Conservation (phyloP, 768 basidiomycete genomes). For the Hydnomerulius pinastri region DNA sequence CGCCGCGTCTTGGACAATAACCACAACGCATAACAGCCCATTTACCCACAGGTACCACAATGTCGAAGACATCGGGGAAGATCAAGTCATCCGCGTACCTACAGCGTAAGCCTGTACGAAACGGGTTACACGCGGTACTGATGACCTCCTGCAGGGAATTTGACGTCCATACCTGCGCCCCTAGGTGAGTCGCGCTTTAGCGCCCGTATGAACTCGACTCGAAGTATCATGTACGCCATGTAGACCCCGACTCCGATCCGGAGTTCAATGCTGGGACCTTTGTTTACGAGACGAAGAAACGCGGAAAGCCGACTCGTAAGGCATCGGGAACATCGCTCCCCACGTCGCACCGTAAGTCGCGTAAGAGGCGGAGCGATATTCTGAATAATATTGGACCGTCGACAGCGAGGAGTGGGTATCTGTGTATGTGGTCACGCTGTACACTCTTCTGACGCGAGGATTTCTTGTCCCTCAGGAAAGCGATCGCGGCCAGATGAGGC, state of each 20-base stretch:
- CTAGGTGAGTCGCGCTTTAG: conserved; percentile 26
- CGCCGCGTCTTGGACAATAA: neutral
- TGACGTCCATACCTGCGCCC: conserved; percentile 36
- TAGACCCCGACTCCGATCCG: conserved; percentile 36
- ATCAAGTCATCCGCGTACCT: conserved; percentile 17
- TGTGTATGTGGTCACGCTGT: neutral
- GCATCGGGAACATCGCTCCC: conserved; percentile 11
- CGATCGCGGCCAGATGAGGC: neutral
- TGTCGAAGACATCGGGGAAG: conserved; percentile 19
- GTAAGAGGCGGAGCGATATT: conserved; percentile 12
- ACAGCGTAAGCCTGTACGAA: conserved; percentile 14
- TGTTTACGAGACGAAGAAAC: conserved; percentile 29
- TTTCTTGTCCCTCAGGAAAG: neutral
- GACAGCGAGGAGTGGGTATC: conserved; percentile 13
- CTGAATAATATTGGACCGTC: conserved; percentile 5
- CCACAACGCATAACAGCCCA: no score
- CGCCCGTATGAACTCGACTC: neutral
- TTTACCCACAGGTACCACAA: conserved; percentile 6
- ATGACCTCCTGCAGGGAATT: conserved; percentile 17
- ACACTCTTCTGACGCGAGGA: neutral
- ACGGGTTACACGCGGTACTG: neutral
- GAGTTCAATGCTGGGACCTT: conserved; percentile 34
- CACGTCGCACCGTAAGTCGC: conserved; percentile 15
- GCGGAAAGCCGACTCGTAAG: conserved; percentile 18
- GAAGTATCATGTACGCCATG: neutral